A percentile compares a stretch with the other conserved stretches of the same genome.
These are phyloP conservation scores for Fusarium equiseti DNA, from an alignment of 2,329 filamentous ascomycete species.

Conservation along the genomic window DNA sequence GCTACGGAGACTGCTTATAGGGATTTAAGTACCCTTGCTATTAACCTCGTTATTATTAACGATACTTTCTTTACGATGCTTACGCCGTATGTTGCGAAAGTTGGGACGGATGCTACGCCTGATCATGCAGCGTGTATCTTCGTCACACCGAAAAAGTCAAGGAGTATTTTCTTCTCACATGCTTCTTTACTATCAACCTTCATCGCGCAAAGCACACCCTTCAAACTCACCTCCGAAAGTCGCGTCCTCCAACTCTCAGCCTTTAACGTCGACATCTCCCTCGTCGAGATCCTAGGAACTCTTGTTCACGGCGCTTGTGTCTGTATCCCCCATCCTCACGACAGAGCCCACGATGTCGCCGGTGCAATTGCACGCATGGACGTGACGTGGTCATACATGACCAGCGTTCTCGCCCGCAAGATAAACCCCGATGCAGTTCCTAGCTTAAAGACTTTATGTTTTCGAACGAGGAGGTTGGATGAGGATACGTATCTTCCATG, in stretches of 20 bases:
- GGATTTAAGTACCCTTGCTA: slow-evolving; percentile 55
- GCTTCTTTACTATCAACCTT: slow-evolving; percentile 67
- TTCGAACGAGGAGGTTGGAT: slow-evolving; percentile 63
- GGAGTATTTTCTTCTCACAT: slow-evolving; percentile 73
- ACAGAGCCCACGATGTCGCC: slow-evolving; percentile 63
- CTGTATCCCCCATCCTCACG: slow-evolving; percentile 66
- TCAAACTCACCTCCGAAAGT: slow-evolving; percentile 63
- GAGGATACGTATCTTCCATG: slow-evolving; percentile 62
- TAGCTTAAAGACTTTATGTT: slow-evolving; percentile 57
- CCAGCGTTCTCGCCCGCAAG: slow-evolving; percentile 67
- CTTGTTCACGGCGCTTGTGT: slow-evolving; percentile 69
- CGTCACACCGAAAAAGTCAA: slow-evolving; percentile 67
- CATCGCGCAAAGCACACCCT: slow-evolving; percentile 61
- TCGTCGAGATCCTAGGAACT: slow-evolving; percentile 65
- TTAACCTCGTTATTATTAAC: slow-evolving; percentile 58
- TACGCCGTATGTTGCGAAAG: slow-evolving; percentile 47
- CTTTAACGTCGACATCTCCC: slow-evolving; percentile 65
- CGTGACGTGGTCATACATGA: slow-evolving; percentile 67
- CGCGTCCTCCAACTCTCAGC: slow-evolving; percentile 68
- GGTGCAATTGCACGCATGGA: slow-evolving; percentile 63
- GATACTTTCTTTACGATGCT: slow-evolving; percentile 56
- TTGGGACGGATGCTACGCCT: slow-evolving; percentile 52
- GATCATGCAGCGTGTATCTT: slow-evolving; percentile 70
- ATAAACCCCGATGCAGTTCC: slow-evolving; percentile 55
- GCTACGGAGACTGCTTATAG: slow-evolving; percentile 58